Evolutionary conservation across 2,329 filamentous ascomycete species (phyloP).

Genomic region (Hypoxylon sp.): DNA sequence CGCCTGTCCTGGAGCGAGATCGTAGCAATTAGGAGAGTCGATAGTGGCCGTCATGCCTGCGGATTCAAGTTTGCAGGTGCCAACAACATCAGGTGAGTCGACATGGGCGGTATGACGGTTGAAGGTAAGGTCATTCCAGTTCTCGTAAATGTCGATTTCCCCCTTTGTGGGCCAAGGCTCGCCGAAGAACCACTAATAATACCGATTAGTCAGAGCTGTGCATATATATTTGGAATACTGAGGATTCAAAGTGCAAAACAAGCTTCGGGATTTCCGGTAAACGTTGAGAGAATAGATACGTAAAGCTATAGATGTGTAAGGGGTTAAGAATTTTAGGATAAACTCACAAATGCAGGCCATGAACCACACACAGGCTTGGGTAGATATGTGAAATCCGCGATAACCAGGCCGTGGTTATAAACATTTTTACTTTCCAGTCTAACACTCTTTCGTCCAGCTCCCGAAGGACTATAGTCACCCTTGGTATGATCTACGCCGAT

Average conservation of each 20-base stretch:
- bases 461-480: conserved; percentile 40
- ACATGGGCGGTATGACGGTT: conserved; percentile 75
- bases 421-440: conserved; percentile 73
- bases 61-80: conserved; percentile 55
- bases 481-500: conserved; percentile 59
- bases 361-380: conserved; percentile 75
- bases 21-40: conserved; percentile 59
- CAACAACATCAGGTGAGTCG: conserved; percentile 50
- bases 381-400: conserved; percentile 79
- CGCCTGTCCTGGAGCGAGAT: conserved; percentile 55
- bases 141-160: conserved; percentile 79
- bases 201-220: conserved; percentile 12
- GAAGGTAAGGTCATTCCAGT: conserved; percentile 68
- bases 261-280: conserved; percentile 6
- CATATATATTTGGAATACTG: not conserved
- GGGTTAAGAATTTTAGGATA: not conserved
- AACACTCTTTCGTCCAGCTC: conserved; percentile 68
- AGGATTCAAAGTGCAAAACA: not conserved
- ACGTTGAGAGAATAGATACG: not conserved
- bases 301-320: not conserved
- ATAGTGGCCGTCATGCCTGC: conserved; percentile 54
- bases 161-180: conserved; percentile 72
- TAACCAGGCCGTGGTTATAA: conserved; percentile 77
- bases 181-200: conserved; percentile 66
- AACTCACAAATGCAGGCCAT: conserved; percentile 77